Evolutionary conservation across 2,329 filamentous ascomycete genomes (phyloP).

Genomic region (Nakataea oryzae): DNA sequence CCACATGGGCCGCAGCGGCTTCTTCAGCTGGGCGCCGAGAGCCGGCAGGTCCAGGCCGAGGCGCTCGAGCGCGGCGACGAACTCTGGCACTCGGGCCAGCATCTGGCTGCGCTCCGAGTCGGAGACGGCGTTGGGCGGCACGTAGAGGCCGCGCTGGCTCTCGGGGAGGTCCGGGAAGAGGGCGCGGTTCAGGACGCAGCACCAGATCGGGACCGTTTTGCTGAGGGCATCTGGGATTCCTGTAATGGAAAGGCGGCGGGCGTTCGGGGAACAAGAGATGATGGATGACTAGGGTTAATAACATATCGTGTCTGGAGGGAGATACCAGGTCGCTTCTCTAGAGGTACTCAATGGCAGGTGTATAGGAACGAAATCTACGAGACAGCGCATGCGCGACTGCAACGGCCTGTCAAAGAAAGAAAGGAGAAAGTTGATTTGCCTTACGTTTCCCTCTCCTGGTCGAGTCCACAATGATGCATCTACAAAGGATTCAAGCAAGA

Average conservation of each 20-base stretch:
- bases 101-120: constrained; percentile 75
- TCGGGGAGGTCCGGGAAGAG: constrained; percentile 50
- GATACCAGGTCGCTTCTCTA: too few species aligned
- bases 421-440: constrained; percentile 13
- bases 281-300: background rate
- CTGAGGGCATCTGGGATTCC: constrained; percentile 89
- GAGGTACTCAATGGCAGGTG: too few species aligned
- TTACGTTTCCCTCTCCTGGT: constrained; percentile 79
- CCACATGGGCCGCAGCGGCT: constrained; percentile 72
- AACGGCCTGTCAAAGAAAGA: background rate
- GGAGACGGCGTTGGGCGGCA: constrained; percentile 63
- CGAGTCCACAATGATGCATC: constrained; percentile 81
- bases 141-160: constrained; percentile 45
- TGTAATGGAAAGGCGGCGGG: constrained; percentile 18
- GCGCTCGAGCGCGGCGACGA: constrained; percentile 33
- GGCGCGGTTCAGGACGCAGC: constrained; percentile 68
- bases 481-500: constrained; percentile 16
- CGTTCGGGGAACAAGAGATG: background rate
- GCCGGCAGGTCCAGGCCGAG: constrained; percentile 49
- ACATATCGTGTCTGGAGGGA: background rate
- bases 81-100: constrained; percentile 46
- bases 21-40: constrained; percentile 47
- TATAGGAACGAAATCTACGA: background rate
- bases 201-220: constrained; percentile 93
- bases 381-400: background rate